Evolutionary conservation across 2,329 filamentous ascomycete species (phyloP), one percentile per base, ranked within the genome.

Genomic region (Monosporascus sp.): DNA sequence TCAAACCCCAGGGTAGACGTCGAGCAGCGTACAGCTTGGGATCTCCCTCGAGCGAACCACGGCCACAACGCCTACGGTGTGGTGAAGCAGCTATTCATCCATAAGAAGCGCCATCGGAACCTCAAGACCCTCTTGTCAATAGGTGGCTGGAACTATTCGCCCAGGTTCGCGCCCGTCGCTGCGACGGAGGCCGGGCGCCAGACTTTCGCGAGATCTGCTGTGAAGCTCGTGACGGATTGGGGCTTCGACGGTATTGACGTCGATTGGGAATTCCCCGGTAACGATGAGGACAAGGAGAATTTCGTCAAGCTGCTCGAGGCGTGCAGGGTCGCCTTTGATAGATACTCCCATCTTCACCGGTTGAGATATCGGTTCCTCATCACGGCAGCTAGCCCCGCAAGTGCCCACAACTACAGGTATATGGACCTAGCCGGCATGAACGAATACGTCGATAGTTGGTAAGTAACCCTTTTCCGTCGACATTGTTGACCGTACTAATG

Each of bases 101-200:
- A 88, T 50, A 95, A 95, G 76, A 86, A 91, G 71, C 73, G 78
- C 60, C 83, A 95, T 67, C 84, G 89, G 19, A 83, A 88, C 50
- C 71, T 95, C 54, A 95, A 95, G 70, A 78, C 87, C 1, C 73
- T 94, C 17, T 78, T 94, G 7, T 90, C 86, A 37, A 87, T 95
- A 55, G 91, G 91, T 38, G 91, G 91, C 17, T 94, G 86, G 84
- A 88, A 84, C 0, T 90, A 88, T 67, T 89, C 86, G 3, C 71
- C 79, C 50, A 87, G 88, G 61, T 90, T 93, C 65, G 76, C 82
- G 1, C 72, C 74, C 7, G 80, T 86, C 0, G 82, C 82, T 0
- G 82, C 82, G n/a, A 87, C 85, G 0, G 75, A 78, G 0, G 72
- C 75, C 7, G 83, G 86, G 7, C 80, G 89, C 14, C 72, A 74